Evolutionary conservation across 768 basidiomycete genomes (phyloP), one percentile per base, ranked within the genome.

Genomic region (Serendipita sp.): DNA sequence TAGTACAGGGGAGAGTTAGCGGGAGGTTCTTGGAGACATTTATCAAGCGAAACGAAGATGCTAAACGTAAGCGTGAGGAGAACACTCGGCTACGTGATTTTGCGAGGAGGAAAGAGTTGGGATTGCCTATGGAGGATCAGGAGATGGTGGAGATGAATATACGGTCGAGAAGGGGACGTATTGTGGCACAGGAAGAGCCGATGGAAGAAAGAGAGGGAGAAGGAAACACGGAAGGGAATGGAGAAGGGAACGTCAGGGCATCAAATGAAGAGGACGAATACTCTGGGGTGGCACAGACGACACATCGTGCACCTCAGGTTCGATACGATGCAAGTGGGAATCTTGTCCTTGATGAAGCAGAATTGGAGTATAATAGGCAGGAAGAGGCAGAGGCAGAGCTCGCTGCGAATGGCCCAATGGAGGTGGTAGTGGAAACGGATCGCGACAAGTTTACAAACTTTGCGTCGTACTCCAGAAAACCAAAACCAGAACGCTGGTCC

Each of bases 261-360:
- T 7, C 28, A 13, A 44, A 46, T 11, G 28, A 30, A 13, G 63
- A 47, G 3, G 47, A 54, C 36, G 64, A 65, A 3, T 36, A 47
- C 35, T 5, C 18, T 66, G 52, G n/a, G 3, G 32, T 36, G 8
- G 23, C 48, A 7, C 46, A 47, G 46, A 35, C 48, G 16, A 47
- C 16, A 35, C 51, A 11, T 36, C 64, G 64, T 23, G 64, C 64
- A 11, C 30, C 64, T 28, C 48, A 65, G 18, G 83, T 95, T 68
- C 85, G 89, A 41, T 85, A 91, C 64, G 90, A 88, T 10, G 85
- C 89, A 5, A 91, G 87, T 68, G 91, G 91, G 65, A 86, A 91
- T 74, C 86, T 88, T 4, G 81, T 93, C 60, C 81, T 94, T 65
- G 91, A 95, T 69, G 89, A 93, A 71, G 83, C 88, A 30, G 89